Conservation (phyloP, 805 yeast species). For the Yamadazyma scolyti region DNA sequence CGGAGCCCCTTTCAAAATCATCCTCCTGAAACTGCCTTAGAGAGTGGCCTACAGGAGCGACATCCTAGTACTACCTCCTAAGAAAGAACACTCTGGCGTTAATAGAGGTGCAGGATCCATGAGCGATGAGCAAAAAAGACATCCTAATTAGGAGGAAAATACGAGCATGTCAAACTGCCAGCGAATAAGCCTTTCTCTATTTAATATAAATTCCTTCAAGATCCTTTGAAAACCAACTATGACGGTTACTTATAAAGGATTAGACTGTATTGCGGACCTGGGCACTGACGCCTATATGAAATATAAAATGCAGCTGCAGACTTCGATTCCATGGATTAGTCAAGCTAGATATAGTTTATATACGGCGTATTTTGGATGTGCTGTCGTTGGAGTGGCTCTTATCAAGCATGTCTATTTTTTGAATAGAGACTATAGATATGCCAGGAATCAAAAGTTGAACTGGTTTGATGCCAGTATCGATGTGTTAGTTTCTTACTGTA, state of each 20-base stretch:
- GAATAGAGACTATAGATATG: slow-evolving; percentile 19
- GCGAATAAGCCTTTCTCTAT: too few relatives aligned
- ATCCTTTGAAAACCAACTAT: too few relatives aligned
- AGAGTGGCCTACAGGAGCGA: too few relatives aligned
- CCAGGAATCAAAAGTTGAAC: slow-evolving; percentile 5
- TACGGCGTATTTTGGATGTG: slow-evolving; percentile 39
- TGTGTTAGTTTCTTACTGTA: slow-evolving; percentile 27
- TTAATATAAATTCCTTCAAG: too few relatives aligned
- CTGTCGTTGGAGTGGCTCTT: slow-evolving; percentile 27
- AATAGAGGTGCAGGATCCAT: too few relatives aligned
- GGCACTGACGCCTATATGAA: slow-evolving; percentile 18
- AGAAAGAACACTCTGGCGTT: too few relatives aligned
- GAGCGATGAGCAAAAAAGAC: too few relatives aligned
- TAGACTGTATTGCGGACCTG: slow-evolving; percentile 36
- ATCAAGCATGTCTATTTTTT: slow-evolving; percentile 30
- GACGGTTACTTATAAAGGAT: slow-evolving; percentile 23
- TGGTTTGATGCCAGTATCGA: slow-evolving; percentile 20
- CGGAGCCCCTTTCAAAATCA: too few relatives aligned
- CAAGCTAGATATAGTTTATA: slow-evolving; percentile 32
- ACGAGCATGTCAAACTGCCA: too few relatives aligned
- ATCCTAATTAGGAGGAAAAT: too few relatives aligned
- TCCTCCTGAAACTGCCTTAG: too few relatives aligned
- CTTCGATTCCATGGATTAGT: slow-evolving; percentile 22
- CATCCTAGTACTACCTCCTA: too few relatives aligned
- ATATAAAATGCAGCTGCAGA: slow-evolving; percentile 23